These are phyloP conservation scores for Dothidotthia symphoricarpi DNA, from an alignment of 2,329 filamentous ascomycete species.

Conservation along the genomic window DNA sequence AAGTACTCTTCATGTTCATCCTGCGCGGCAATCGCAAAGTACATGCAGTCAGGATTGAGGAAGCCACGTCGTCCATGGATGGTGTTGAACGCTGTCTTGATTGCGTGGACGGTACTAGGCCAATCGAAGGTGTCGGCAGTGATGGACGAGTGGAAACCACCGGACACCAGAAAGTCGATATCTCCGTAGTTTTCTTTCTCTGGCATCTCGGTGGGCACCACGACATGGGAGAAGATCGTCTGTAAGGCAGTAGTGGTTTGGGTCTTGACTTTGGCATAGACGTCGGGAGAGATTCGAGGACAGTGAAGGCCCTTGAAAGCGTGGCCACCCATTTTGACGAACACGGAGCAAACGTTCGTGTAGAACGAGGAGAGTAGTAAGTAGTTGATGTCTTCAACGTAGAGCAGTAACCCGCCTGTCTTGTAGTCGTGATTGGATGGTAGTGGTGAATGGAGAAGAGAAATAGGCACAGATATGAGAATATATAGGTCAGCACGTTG, in stretches of 20 bases:
- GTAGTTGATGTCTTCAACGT: too few species aligned
- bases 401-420: too few species aligned
- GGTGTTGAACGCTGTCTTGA: slow-evolving; percentile 19
- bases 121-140: slow-evolving; percentile 12
- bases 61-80: slow-evolving; percentile 16
- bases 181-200: slow-evolving; percentile 25
- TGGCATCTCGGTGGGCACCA: slow-evolving; percentile 27
- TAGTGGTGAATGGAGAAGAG: too few species aligned
- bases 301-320: slow-evolving; percentile 24
- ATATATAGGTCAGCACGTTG: too few species aligned
- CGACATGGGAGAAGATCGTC: slow-evolving; percentile 23
- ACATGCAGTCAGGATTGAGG: slow-evolving; percentile 20
- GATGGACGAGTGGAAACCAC: slow-evolving; percentile 6
- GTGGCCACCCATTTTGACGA: slow-evolving; percentile 24
- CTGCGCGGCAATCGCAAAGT: slow-evolving; percentile 19
- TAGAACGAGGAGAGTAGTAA: too few species aligned
- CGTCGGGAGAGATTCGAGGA: slow-evolving; percentile 20
- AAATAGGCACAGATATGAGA: too few species aligned
- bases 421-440: too few species aligned
- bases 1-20: slow-evolving; percentile 9
- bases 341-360: too few species aligned
- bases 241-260: slow-evolving; percentile 11
- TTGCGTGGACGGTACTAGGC: slow-evolving; percentile 7
- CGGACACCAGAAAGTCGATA: slow-evolving; percentile 26
- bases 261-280: slow-evolving; percentile 19